Evolutionary conservation across 352 stramenopile genomes (phyloP).

Genomic region (Phytophthora pistaciae): DNA sequence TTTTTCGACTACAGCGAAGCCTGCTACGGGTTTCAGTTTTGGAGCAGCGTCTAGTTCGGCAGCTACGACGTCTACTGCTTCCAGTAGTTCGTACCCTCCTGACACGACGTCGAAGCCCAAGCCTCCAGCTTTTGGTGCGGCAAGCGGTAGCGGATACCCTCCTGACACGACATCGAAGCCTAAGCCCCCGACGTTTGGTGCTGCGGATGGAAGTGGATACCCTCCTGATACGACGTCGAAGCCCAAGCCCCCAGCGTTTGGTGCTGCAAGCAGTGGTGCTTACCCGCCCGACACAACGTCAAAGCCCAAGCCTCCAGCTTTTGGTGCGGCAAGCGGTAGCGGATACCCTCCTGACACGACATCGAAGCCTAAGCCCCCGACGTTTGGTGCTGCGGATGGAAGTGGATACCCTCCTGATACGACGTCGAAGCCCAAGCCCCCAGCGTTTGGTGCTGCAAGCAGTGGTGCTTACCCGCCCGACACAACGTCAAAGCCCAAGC

Average conservation of each 20-base stretch:
- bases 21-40: constrained; percentile 19
- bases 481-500: constrained; percentile 48
- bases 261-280: constrained; percentile 2
- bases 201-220: constrained; percentile 37
- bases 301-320: constrained; percentile 40
- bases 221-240: constrained; percentile 50
- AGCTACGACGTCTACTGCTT: constrained; percentile 2
- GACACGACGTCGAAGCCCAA: constrained; percentile 25
- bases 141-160: constrained; percentile 32
- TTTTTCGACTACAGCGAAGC: constrained; percentile 20
- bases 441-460: constrained; percentile 25
- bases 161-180: constrained; percentile 41
- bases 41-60: constrained; percentile 8
- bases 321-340: constrained; percentile 17
- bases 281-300: constrained; percentile 55
- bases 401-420: constrained; percentile 53
- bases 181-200: constrained; percentile 39
- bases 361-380: constrained; percentile 36
- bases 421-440: constrained; percentile 39
- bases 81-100: constrained; percentile 14
- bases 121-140: constrained; percentile 13
- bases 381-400: constrained; percentile 35
- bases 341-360: constrained; percentile 51
- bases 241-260: constrained; percentile 38
- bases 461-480: constrained; percentile 45